Evolutionary conservation across 1,284 basidiomycete species (phyloP).

Genomic region (Porogramme epimiltina): DNA sequence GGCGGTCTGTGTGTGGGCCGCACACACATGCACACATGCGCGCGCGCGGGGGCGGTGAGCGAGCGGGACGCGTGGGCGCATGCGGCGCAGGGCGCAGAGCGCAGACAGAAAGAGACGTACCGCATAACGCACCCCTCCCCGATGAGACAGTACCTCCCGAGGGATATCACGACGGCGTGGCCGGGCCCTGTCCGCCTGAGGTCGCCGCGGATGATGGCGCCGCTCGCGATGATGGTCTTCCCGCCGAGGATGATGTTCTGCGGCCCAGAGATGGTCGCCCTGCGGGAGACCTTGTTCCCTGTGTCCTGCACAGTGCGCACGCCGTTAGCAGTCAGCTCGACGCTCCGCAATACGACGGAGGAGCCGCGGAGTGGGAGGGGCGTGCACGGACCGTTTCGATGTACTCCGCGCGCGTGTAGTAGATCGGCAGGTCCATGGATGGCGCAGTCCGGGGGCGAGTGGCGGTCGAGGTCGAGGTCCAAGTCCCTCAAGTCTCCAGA

Average conservation of each 20-base stretch:
- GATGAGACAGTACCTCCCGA: conserved; percentile 92
- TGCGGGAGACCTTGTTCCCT: conserved; percentile 82
- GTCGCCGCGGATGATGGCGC: conserved; percentile 89
- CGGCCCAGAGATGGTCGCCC: conserved; percentile 91
- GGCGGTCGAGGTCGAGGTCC: not conserved
- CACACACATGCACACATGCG: not conserved
- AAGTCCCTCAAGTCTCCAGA: not conserved
- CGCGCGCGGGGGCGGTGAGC: no score
- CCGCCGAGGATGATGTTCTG: conserved; percentile 97
- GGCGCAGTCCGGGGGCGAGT: conserved; percentile 3
- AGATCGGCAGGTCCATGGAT: conserved; percentile 67
- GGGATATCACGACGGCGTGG: conserved; percentile 88
- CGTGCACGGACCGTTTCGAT: conserved; percentile 70
- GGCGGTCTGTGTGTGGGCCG: conserved; percentile 57
- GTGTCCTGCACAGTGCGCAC: conserved; percentile 32
- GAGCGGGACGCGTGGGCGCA: no score
- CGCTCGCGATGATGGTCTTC: conserved; percentile 92
- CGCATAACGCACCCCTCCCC: conserved; percentile 90
- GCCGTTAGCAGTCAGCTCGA: not conserved
- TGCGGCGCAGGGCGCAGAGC: no score
- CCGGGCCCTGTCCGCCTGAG: conserved; percentile 82
- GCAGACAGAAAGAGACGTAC: conserved; percentile 28
- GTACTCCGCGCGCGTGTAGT: conserved; percentile 76
- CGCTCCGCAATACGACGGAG: no score
- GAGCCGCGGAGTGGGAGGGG: not conserved